Percentiles rank a stretch among this genome's conserved stretches.
Evolutionary conservation across 768 basidiomycete species (phyloP).

Genomic region (Tulasnella sp.): DNA sequence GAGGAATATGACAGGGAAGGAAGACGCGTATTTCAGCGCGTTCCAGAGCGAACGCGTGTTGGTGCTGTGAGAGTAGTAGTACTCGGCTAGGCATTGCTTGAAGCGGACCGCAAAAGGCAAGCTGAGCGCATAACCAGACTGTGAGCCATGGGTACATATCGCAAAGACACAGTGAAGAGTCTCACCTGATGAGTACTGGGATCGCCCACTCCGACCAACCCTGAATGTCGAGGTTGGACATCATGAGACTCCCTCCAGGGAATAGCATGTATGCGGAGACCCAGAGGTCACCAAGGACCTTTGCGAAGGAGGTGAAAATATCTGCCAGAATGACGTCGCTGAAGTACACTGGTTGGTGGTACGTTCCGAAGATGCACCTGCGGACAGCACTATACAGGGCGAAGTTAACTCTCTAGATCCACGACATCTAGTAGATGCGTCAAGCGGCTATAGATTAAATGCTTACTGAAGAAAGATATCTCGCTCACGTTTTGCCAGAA

Average conservation of each 20-base stretch:
- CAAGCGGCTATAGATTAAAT: background rate
- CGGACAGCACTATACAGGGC: constrained; percentile 43
- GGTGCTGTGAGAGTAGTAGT: constrained; percentile 45
- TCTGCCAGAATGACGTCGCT: constrained; percentile 91
- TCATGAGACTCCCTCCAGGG: constrained; percentile 63
- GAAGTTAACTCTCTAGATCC: background rate
- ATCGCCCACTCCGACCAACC: constrained; percentile 64
- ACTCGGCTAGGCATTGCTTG: constrained; percentile 89
- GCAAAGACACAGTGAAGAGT: background rate
- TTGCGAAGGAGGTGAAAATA: constrained; percentile 92
- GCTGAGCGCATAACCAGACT: constrained; percentile 29
- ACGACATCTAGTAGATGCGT: background rate
- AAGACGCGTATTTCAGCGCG: constrained; percentile 90
- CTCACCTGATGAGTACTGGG: constrained; percentile 79
- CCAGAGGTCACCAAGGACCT: constrained; percentile 93
- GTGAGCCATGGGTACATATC: constrained; percentile 7
- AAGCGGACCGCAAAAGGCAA: constrained; percentile 85
- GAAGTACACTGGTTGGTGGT: constrained; percentile 60
- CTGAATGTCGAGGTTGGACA: constrained; percentile 21
- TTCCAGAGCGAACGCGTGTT: constrained; percentile 72
- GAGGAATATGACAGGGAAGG: constrained; percentile 91
- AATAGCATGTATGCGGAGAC: constrained; percentile 79
- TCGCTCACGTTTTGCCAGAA: constrained; percentile 58
- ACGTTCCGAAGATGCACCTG: constrained; percentile 61
- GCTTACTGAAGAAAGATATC: constrained; percentile 70